Evolutionary conservation across 345 rosid genomes (phyloP), one percentile per base, ranked within the genome.

Genomic region (Lepidium sativum): DNA sequence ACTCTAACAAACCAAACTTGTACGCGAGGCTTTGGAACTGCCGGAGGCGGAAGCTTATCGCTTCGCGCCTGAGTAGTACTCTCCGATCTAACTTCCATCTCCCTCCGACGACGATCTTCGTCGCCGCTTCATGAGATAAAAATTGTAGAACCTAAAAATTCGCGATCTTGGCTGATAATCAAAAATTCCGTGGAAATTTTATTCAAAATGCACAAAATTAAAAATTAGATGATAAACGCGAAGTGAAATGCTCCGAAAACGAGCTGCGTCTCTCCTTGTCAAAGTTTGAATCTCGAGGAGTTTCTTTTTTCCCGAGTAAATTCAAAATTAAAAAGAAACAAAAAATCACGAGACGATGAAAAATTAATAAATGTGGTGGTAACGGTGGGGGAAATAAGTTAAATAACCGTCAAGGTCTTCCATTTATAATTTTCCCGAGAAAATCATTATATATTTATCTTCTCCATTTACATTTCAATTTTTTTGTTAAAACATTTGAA

Each of bases 51-150:
- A 52, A 79, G 37, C 77, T 88, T 88, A 49, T 83, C 92, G 78
- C 80, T 76, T 68, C 95, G 77, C 79, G 73, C 71, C 56, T 71
- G 85, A 65, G 18, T 65, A 60, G 3, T 37, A 50, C 65, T 75
- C 67, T 84, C 91, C 41, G 95, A 86, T 89, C 91, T 86, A 89
- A 80, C 82, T 81, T 88, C 96, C 96, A 91, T 91, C 74, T 75
- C 65, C 69, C 82, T 67, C 71, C 82, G 60, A 69, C 77, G 68
- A 69, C 74, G 44, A 67, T 75, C 88, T 51, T 85, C 94, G 75
- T 85, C 77, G 85, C 82, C 90, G 79, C 77, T 71, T 85, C 95
- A 85, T 92, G 65, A 68, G 76, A 71, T 40, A 8, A 5, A 23
- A 37, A 35, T 9, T 12, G 6, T 37, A 6, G 23, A 34, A 61